Evolutionary conservation across 371 early-diverging fungal genomes (phyloP).

Genomic region (Cokeromyces recurvatus): DNA sequence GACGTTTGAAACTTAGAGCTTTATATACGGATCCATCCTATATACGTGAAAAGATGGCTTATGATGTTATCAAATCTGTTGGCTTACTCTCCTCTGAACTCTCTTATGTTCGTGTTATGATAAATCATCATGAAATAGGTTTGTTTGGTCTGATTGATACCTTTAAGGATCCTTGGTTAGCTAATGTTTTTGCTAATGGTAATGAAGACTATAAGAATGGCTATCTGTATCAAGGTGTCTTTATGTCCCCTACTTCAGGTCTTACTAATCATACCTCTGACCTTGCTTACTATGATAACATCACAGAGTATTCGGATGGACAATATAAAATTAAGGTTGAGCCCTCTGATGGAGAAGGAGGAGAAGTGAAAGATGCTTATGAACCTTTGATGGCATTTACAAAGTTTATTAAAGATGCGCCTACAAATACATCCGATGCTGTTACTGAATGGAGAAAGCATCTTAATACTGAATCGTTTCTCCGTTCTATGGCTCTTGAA

Average conservation of each 20-base stretch:
- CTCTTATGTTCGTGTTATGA: slow-evolving; percentile 24
- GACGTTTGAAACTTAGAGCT: slow-evolving; percentile 28
- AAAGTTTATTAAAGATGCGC: slow-evolving; percentile 24
- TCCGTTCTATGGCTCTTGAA: slow-evolving; percentile 32
- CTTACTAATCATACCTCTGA: slow-evolving; percentile 7
- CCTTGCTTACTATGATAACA: slow-evolving; percentile 13
- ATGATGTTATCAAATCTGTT: slow-evolving; percentile 18
- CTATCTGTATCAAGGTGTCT: slow-evolving; percentile 25
- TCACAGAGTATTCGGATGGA: slow-evolving; percentile 17
- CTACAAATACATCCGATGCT: slow-evolving; percentile 7
- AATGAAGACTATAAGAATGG: slow-evolving; percentile 26
- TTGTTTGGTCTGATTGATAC: slow-evolving; percentile 34
- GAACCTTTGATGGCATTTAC: slow-evolving; percentile 26
- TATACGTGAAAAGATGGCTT: slow-evolving; percentile 26
- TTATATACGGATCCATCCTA: slow-evolving; percentile 34
- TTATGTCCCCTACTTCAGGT: not conserved
- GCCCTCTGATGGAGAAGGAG: slow-evolving; percentile 7
- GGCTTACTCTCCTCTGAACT: slow-evolving; percentile 24
- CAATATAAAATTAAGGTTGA: slow-evolving; percentile 26
- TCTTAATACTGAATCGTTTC: slow-evolving; percentile 27
- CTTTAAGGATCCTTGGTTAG: slow-evolving; percentile 31
- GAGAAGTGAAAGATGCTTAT: slow-evolving; percentile 11
- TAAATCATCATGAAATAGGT: slow-evolving; percentile 33
- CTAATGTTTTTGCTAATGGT: slow-evolving; percentile 31
- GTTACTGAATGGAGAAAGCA: slow-evolving; percentile 24